Base-by-base conservation (phyloP, 2,329 filamentous ascomycete genomes). In the Aspergillus amoenus region DNA sequence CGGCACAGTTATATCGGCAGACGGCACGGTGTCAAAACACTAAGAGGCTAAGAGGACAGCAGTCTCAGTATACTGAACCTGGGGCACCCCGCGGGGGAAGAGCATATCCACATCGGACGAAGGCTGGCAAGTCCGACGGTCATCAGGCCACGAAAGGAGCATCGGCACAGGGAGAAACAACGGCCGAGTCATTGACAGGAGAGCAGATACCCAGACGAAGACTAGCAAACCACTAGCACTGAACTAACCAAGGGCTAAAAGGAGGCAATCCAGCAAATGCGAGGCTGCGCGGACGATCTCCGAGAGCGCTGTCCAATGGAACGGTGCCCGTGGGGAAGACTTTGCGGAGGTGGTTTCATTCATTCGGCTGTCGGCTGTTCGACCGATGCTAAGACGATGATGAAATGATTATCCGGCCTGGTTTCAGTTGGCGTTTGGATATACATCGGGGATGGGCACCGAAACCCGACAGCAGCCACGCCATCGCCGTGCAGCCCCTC, bases 401-500 rank as follows among this genome's bases (percentile, higher is more conserved):
- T 30, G 27, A 9, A 30, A 1, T 30, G 27, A 9, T 11, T 30
- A 3, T 11, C 27, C 27, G 9, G 27, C 8, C 9, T 30, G 4
- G 27, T 30, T 30, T 4, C 8, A 5, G 15, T 21, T 8, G 18
- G 5, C 13, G 15, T 8, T 27, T n/a, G 30, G 30, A 30, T 46
- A 34, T 34, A 37, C 27, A 47, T 70, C 71, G 70, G 68, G 58
- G 56, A 68, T 72, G 53, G 48, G 41, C 44, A 11, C 70, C 70
- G 70, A 72, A 64, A 34, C 60, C 70, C 70, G 71, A 6, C 3
- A 21, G 24, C 27, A 5, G 12, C 15, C 3, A 9, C 27, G 27
- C 27, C 41, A 52, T 44, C 40, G 5, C 15, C 17, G 7, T 24
- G n/a, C 24, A 43, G 7, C 40, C 39, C 49, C 49, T 52, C 49